A percentile compares a stretch with the other conserved stretches of the same genome.
These are phyloP conservation scores for Allium sativum DNA, from an alignment of 106 monocot species.

Conservation along the genomic window DNA sequence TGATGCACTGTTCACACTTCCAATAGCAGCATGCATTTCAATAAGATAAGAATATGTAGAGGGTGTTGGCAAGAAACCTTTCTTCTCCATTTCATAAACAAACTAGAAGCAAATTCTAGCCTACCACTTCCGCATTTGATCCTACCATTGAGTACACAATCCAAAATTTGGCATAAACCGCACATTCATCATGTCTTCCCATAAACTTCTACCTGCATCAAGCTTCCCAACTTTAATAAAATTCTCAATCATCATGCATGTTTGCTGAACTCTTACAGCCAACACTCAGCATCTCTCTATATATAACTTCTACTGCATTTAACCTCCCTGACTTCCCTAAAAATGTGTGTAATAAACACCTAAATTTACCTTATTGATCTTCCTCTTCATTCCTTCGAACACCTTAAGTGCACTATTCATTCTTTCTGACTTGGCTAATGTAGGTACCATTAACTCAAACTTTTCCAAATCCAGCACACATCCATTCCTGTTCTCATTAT, in stretches of 20 bases:
- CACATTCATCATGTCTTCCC: constrained; percentile 68
- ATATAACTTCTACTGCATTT: constrained; percentile 55
- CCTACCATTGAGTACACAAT: constrained; percentile 82
- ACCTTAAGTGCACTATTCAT: too few relatives aligned
- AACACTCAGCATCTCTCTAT: constrained; percentile 52
- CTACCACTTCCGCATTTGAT: constrained; percentile 66
- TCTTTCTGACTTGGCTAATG: too few relatives aligned
- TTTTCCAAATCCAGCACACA: too few relatives aligned
- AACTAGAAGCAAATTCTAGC: constrained; percentile 40
- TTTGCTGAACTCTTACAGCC: constrained; percentile 39
- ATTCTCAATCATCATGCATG: constrained; percentile 57
- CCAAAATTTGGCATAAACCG: constrained; percentile 80
- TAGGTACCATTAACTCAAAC: too few relatives aligned
- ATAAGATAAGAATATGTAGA: constrained; percentile 62
- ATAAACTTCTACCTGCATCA: constrained; percentile 55
- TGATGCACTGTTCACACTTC: constrained; percentile 67
- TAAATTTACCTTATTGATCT: too few relatives aligned
- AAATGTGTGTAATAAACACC: too few relatives aligned
- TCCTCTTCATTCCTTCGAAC: too few relatives aligned
- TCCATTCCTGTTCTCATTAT: too few relatives aligned
- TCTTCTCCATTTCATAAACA: constrained; percentile 91
- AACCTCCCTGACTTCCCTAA: constrained; percentile 83
- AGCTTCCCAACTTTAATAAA: constrained; percentile 83
- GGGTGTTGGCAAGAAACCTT: constrained; percentile 82
- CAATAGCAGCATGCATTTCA: constrained; percentile 58